Conservation (phyloP, 306 rosid genomes). For the Oemleria cerasiformis region DNA sequence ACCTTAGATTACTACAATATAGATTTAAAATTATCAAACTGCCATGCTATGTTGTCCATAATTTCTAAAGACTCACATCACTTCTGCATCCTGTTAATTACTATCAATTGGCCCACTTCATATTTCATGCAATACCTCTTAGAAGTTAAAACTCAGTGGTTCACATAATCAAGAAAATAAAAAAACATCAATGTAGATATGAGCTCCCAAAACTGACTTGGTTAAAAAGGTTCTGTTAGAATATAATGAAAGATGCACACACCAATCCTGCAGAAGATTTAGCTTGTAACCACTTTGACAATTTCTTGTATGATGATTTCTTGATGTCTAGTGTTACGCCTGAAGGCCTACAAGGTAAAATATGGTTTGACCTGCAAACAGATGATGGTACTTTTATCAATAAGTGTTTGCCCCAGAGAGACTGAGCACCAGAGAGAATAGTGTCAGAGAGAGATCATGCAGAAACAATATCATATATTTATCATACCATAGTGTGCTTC, state of each 20-base stretch:
- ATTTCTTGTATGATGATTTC: constrained; percentile 85
- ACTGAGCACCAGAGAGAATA: neutral
- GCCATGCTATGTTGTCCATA: too few species aligned
- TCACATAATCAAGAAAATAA: neutral
- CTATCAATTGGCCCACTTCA: neutral
- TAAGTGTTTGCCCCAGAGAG: neutral
- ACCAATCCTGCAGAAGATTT: constrained; percentile 82
- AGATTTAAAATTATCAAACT: neutral
- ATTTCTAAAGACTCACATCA: neutral
- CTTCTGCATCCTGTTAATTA: neutral
- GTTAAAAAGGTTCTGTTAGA: neutral
- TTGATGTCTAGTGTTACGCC: constrained; percentile 84
- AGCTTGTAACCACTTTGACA: constrained; percentile 88
- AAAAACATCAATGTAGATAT: neutral
- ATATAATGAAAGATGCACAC: constrained; percentile 21
- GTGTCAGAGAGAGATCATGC: neutral
- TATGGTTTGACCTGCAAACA: constrained; percentile 75
- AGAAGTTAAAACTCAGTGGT: neutral
- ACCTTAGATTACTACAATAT: too few species aligned
- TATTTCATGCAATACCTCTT: neutral
- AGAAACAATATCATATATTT: neutral
- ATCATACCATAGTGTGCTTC: constrained; percentile 86
- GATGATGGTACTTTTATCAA: constrained; percentile 16
- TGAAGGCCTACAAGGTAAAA: constrained; percentile 80
- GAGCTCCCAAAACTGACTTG: constrained; percentile 2